Evolutionary conservation across 768 basidiomycete genomes (phyloP), one percentile per base, ranked within the genome.

Genomic region (Sutorius australiensis): DNA sequence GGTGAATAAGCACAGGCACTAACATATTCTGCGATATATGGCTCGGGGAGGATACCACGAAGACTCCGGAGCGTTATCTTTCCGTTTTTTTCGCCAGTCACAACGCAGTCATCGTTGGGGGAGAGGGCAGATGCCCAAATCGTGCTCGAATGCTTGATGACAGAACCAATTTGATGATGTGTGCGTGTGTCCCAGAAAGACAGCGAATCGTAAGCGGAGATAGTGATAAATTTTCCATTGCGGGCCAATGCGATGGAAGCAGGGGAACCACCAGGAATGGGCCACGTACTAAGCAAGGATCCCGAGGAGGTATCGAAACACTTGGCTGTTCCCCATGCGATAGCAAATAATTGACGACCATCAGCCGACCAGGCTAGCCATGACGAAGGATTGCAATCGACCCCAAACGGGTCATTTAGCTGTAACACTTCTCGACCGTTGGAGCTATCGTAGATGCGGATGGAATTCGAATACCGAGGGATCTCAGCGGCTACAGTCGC

Each of bases 131-230:
- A 11, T 3, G 21, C 40, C 17, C 27, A 13, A 16, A 54, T 5
- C 0, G 14, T 0, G 16, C 31, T 24, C 6, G 3, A 2, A 3
- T 50, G 31, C 16, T 39, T 2, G 7, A 50, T 41, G 2, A 13
- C 6, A 3, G 19, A 12, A 1, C 43, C 32, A 11, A 56, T n/a
- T 31, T 54, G 52, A 27, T 3, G 9, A 3, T 32, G 10, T 0
- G 38, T 37, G 10, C 21, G 16, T 10, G 17, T 14, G 2, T 55
- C 56, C 53, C 38, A 57, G 33, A 55, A 49, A 12, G 47, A 45
- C 6, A 50, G 3, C 2, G 36, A 9, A 0, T 16, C 0, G 3
- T 0, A 1, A 0, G 44, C 19, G 2, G 1, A 3, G 19, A 36
- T 8, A 8, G 11, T 42, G 6, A 30, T 13, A 11, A 56, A 56